Conservation (phyloP, 805 yeast genomes). For the Ogataea pini region DNA sequence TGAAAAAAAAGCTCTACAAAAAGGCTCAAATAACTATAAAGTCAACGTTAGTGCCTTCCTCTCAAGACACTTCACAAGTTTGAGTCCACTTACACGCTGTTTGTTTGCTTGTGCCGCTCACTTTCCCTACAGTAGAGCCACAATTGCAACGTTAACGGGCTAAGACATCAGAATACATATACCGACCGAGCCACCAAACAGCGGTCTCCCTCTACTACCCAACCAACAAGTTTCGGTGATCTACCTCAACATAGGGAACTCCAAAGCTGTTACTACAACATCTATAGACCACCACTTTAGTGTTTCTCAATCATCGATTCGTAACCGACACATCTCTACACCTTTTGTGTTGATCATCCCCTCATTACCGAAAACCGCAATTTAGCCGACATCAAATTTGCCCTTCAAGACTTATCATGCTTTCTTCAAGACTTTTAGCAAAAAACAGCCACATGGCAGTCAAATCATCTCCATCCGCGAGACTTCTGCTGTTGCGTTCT, state of each 20-base stretch:
- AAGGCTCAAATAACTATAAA: too few species aligned
- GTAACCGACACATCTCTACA: neutral
- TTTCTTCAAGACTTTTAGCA: neutral
- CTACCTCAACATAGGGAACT: too few species aligned
- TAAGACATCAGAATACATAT: neutral
- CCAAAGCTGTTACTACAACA: too few species aligned
- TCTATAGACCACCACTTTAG: too few species aligned
- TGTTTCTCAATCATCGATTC: too few species aligned
- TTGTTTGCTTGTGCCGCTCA: neutral
- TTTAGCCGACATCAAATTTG: neutral
- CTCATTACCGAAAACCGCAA: neutral
- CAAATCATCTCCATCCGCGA: constrained; percentile 3
- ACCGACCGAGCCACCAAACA: neutral
- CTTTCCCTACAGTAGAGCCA: neutral
- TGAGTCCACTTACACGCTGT: neutral
- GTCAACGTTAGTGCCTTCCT: too few species aligned
- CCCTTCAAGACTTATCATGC: neutral
- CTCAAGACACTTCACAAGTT: too few species aligned
- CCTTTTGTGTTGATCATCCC: neutral
- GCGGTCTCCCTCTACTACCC: neutral
- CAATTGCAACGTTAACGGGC: neutral
- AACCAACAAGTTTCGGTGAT: neutral
- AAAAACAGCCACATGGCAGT: constrained; percentile 4
- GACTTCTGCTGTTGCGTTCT: constrained; percentile 11
- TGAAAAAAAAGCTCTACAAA: neutral